Base-by-base conservation (phyloP, 768 basidiomycete genomes). In the Dacryopinax spathularia region DNA sequence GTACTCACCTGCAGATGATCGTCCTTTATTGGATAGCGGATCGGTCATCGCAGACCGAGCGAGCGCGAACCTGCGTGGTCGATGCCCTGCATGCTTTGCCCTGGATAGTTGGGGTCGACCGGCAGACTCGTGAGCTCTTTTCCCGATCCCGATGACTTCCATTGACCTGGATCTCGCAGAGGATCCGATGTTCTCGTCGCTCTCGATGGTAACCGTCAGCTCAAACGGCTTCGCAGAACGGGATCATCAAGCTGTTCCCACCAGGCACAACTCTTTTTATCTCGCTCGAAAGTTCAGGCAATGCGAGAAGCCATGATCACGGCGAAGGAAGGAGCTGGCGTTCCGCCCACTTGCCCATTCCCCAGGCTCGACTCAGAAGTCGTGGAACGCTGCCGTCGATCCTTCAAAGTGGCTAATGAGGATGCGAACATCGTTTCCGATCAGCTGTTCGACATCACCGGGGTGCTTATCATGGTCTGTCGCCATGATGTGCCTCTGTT, bases 401-500 rank as follows among this genome's bases (percentile, higher is more conserved):
- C n/a, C 12, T 37, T 37, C 36, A 37, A 37, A n/a, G 36, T 37
- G 12, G n/a, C n/a, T 10, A n/a, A 37, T 37, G 36, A 37, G n/a
- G 36, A 37, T 37, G 36, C 36, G 12, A 37, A 37, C 10, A 10
- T 37, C 12, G 36, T 37, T n/a, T 37, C 36, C 10, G 36, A 37
- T n/a, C 36, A 37, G n/a, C n/a, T 65, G 27, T 70, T 70, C 64
- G 60, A 63, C 1, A 65, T 68, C 60, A 70, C 65, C 6, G 69
- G 69, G 7, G 25, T 70, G 0, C 64, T 69, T 64, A 66, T 64
- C 12, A 33, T 69, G 18, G 33, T 67, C 25, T 70, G 69, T 16
- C 36, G 41, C 6, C 69, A 70, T 36, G 69, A 70, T 63, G 12
- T 18, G 18, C 66, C 67, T 0, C 61, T 78, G 0, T 74, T 75